Percentiles rank a stretch among this genome's conserved stretches.
Conservation (phyloP, 139 green algal species). For the Trebouxia sp. region DNA sequence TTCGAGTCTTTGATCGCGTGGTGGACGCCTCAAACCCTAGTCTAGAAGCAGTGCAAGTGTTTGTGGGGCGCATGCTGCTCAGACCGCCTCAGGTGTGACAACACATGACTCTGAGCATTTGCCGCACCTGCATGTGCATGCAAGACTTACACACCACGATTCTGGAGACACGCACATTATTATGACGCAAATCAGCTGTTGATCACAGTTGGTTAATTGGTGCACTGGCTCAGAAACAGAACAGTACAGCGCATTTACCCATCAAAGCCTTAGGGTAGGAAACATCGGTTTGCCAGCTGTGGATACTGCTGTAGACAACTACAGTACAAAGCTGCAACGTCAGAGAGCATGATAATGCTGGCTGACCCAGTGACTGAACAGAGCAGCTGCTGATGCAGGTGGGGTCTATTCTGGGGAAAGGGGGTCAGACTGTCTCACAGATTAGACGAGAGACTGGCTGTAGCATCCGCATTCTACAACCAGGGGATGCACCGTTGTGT, state of each 20-base stretch:
- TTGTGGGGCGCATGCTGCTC: constrained; percentile 6
- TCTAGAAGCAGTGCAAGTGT: constrained; percentile 1
- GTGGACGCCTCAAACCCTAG: background rate
- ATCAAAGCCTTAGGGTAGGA: too few species aligned
- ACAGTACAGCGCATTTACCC: too few species aligned
- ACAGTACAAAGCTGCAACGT: too few species aligned
- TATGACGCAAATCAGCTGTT: too few species aligned
- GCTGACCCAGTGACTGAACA: too few species aligned
- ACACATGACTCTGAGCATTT: background rate
- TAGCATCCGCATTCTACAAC: constrained; percentile 6
- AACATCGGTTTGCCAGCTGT: too few species aligned
- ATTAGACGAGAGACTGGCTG: constrained; percentile 15
- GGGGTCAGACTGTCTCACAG: constrained; percentile 15
- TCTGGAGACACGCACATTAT: too few species aligned
- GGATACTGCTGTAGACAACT: too few species aligned
- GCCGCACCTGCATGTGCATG: background rate
- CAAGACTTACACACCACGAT: too few species aligned
- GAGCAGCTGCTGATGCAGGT: constrained; percentile 3
- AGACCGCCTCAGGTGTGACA: background rate
- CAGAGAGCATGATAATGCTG: too few species aligned
- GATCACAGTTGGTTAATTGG: too few species aligned
- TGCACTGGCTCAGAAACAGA: too few species aligned
- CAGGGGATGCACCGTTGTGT: background rate
- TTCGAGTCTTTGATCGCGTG: constrained; percentile 1
- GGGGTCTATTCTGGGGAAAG: constrained; percentile 28